Evolutionary conservation across 768 basidiomycete genomes (phyloP).

Genomic region (Pulveroboletus sp.): DNA sequence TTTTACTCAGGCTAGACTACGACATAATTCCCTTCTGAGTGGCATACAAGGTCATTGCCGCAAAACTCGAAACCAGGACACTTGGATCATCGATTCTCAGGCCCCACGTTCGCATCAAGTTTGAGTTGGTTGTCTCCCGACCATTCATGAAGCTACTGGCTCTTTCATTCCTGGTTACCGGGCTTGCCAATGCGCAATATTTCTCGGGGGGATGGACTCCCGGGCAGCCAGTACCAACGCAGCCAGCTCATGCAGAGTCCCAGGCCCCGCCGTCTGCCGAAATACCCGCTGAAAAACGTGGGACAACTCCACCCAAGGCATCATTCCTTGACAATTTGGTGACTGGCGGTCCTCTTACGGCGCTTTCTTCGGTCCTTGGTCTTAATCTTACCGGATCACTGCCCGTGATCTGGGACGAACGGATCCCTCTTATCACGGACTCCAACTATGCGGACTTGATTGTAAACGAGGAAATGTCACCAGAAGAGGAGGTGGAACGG

Average conservation of each 20-base stretch:
- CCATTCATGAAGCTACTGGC: constrained; percentile 48
- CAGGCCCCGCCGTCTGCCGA: constrained; percentile 24
- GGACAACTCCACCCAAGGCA: constrained; percentile 9
- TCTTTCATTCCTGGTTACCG: constrained; percentile 24
- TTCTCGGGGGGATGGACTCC: constrained; percentile 83
- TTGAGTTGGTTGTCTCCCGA: too few species aligned
- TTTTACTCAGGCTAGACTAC: too few species aligned
- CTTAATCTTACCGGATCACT: constrained; percentile 64
- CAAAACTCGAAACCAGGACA: too few species aligned
- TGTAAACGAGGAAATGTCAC: constrained; percentile 62
- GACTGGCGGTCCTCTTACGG: constrained; percentile 50
- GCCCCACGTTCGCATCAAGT: too few species aligned
- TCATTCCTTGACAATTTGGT: constrained; percentile 39
- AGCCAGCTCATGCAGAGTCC: constrained; percentile 9
- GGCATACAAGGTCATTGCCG: too few species aligned
- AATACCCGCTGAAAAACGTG: constrained; percentile 23
- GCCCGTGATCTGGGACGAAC: constrained; percentile 57
- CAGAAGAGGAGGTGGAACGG: constrained; percentile 63
- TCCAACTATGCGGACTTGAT: constrained; percentile 73
- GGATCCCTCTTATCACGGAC: constrained; percentile 80
- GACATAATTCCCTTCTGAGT: too few species aligned
- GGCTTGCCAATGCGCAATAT: constrained; percentile 57
- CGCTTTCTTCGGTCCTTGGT: constrained; percentile 56
- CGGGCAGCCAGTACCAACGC: constrained; percentile 55
- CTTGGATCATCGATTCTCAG: too few species aligned